Evolutionary conservation across 2,329 filamentous ascomycete species (phyloP).

Genomic region (Didymella keratinophila): DNA sequence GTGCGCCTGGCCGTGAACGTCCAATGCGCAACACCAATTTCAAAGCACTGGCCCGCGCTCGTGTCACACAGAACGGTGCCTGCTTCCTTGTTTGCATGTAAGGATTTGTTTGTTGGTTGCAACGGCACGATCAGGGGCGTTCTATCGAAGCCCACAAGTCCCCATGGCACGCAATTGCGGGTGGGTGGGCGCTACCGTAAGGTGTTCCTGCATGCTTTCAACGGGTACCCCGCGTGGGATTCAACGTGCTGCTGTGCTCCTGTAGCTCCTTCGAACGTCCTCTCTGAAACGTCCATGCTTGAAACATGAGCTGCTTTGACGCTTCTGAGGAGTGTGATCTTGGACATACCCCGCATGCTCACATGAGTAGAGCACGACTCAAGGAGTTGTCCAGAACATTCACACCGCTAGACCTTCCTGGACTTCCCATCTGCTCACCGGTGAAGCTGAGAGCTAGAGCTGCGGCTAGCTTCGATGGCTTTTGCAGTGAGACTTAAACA

Average conservation of each 20-base stretch:
- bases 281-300: neutral
- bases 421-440: neutral
- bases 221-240: constrained; percentile 13
- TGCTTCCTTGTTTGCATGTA: neutral
- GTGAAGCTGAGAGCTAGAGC: neutral
- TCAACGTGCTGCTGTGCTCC: neutral
- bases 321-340: neutral
- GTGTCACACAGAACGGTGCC: constrained; percentile 1
- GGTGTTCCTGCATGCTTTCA: constrained; percentile 15
- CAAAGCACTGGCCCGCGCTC: constrained; percentile 15
- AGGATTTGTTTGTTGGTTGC: neutral
- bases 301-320: neutral
- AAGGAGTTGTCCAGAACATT: constrained; percentile 5
- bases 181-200: constrained; percentile 5
- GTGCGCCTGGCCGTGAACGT: constrained; percentile 16
- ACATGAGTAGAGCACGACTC: constrained; percentile 9
- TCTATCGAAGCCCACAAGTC: neutral
- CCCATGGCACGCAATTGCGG: constrained; percentile 11
- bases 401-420: constrained; percentile 15
- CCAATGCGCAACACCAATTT: constrained; percentile 16
- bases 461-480: neutral
- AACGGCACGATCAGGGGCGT: neutral
- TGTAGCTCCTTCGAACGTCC: neutral
- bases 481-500: neutral
- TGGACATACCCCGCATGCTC: constrained; percentile 14